Evolutionary conservation across 345 rosid species (phyloP).

Genomic region (Camelina hispida): DNA sequence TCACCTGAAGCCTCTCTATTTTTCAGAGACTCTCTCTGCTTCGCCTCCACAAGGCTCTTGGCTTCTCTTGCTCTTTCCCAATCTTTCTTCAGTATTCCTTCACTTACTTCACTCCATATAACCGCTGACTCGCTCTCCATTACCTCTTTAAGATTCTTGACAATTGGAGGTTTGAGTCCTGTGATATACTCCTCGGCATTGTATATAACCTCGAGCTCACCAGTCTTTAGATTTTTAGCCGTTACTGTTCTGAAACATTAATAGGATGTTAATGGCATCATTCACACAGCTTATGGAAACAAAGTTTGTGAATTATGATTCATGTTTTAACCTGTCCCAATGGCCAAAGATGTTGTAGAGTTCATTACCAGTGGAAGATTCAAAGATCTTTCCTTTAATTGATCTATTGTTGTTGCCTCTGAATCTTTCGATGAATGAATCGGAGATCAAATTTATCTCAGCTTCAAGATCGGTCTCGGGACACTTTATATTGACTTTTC

Average conservation of each 20-base stretch:
- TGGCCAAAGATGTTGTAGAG: slow-evolving; percentile 67
- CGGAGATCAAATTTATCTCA: slow-evolving; percentile 60
- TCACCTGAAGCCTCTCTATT: slow-evolving; percentile 57
- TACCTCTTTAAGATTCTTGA: slow-evolving; percentile 59
- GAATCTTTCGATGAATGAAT: slow-evolving; percentile 48
- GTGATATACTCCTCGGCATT: slow-evolving; percentile 62
- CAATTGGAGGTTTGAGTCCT: slow-evolving; percentile 58
- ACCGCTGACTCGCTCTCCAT: slow-evolving; percentile 58
- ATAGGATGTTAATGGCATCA: not conserved
- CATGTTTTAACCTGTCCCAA: slow-evolving; percentile 70
- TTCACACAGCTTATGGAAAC: not conserved
- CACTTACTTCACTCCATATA: slow-evolving; percentile 75
- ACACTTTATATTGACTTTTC: slow-evolving; percentile 63
- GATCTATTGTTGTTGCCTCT: slow-evolving; percentile 50
- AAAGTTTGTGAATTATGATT: not conserved
- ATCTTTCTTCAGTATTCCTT: slow-evolving; percentile 57
- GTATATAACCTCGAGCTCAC: slow-evolving; percentile 57
- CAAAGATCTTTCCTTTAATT: slow-evolving; percentile 65
- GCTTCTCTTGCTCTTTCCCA: slow-evolving; percentile 79
- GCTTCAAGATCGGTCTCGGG: slow-evolving; percentile 69
- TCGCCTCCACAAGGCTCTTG: slow-evolving; percentile 67
- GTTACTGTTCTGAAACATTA: slow-evolving; percentile 56
- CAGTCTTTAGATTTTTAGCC: slow-evolving; percentile 54
- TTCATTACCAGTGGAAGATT: slow-evolving; percentile 49
- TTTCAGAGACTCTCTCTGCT: slow-evolving; percentile 58